Conservation (phyloP, 164 flowering plant species). For the Magnolia changhungtana region DNA sequence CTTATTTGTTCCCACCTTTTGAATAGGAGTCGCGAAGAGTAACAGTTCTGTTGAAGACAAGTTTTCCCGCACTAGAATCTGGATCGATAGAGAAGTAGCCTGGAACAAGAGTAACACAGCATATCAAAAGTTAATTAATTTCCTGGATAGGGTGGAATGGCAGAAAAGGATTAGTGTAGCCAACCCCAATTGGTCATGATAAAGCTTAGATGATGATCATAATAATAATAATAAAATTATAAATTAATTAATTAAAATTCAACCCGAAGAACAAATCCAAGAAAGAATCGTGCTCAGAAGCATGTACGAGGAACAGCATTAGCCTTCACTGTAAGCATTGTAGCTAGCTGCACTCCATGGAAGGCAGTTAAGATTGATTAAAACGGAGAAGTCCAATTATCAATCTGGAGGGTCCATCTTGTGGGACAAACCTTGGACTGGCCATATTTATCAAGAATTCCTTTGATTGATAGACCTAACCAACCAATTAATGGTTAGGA, state of each 20-base stretch:
- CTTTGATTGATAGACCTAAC: too few species aligned
- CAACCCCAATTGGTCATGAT: too few species aligned
- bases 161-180: background rate
- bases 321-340: too few species aligned
- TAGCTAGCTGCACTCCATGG: background rate
- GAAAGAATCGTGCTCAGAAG: too few species aligned
- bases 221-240: too few species aligned
- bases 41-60: constrained; percentile 82
- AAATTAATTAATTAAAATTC: too few species aligned
- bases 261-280: too few species aligned
- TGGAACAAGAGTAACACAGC: constrained; percentile 19
- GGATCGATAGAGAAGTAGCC: constrained; percentile 80
- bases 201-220: too few species aligned
- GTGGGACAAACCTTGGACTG: background rate
- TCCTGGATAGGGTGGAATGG: background rate
- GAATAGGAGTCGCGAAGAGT: constrained; percentile 70
- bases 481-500: too few species aligned
- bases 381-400: background rate
- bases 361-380: background rate
- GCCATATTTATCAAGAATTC: background rate
- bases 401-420: background rate
- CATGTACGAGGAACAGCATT: too few species aligned
- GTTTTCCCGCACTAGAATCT: constrained; percentile 70
- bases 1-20: constrained; percentile 49
- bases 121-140: background rate